A percentile compares a stretch with the other conserved stretches of the same genome.
Evolutionary conservation across 495 filamentous ascomycete species (phyloP).

Genomic region (Wilcoxina mikolae): DNA sequence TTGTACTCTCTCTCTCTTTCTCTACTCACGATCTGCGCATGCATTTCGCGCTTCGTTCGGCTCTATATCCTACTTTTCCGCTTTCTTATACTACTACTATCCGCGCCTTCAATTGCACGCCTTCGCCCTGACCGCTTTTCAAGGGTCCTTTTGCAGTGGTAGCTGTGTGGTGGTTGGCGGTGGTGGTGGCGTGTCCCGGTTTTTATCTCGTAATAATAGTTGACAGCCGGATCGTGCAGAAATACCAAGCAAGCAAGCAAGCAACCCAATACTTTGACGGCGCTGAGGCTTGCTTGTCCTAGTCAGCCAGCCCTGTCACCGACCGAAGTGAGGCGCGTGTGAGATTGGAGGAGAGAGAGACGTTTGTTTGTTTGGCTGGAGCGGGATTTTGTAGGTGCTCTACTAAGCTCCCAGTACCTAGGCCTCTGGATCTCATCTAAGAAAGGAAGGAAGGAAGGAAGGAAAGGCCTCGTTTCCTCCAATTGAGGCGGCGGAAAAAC

Average conservation of each 20-base stretch:
- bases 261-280: background rate
- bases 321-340: background rate
- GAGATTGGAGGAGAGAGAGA: background rate
- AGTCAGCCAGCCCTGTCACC: background rate
- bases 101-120: background rate
- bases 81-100: background rate
- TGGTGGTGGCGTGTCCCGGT: background rate
- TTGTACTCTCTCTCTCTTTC: too few species aligned
- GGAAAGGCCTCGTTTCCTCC: too few species aligned
- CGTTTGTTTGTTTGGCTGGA: background rate
- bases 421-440: background rate
- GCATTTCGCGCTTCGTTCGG: too few species aligned
- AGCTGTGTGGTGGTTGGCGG: background rate
- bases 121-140: background rate
- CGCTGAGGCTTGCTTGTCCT: background rate
- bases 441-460: background rate
- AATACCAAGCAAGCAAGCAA: background rate
- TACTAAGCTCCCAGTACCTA: background rate
- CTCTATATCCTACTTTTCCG: background rate
- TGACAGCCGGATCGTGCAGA: background rate
- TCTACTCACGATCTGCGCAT: too few species aligned
- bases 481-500: too few species aligned
- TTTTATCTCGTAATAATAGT: conserved; percentile 7
- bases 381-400: background rate
- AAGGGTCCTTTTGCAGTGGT: background rate